phyloP scores from a whole-genome alignment of 257 asterid species.

The Primulina eburnea region DNA sequence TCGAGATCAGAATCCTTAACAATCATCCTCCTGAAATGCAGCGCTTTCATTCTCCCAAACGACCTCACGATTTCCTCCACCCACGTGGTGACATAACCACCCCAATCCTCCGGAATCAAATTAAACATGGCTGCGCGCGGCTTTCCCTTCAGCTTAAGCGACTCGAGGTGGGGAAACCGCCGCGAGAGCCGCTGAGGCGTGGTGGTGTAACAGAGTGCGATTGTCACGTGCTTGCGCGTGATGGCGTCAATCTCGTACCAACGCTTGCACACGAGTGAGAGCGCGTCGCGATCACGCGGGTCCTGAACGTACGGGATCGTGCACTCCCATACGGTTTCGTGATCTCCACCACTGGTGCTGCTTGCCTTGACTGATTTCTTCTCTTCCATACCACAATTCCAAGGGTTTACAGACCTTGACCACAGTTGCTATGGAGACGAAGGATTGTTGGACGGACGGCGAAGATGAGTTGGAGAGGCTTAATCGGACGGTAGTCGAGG shows the following conservation, averaged over 20 bases:
- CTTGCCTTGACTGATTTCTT: background rate
- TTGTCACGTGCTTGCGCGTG: slow-evolving; percentile 67
- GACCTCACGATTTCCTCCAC: slow-evolving; percentile 41
- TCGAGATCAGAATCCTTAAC: slow-evolving; percentile 65
- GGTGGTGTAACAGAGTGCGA: slow-evolving; percentile 67
- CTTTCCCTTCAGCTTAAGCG: slow-evolving; percentile 72
- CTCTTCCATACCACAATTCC: slow-evolving; percentile 8
- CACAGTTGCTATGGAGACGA: background rate
- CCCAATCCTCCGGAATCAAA: slow-evolving; percentile 78
- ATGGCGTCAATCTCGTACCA: slow-evolving; percentile 65
- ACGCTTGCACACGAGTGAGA: slow-evolving; percentile 54
- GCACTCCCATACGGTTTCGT: slow-evolving; percentile 60
- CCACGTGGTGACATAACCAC: slow-evolving; percentile 80
- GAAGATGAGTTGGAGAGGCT: background rate
- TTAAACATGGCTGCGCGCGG: slow-evolving; percentile 90
- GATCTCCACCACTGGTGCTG: slow-evolving; percentile 7
- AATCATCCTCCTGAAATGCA: slow-evolving; percentile 75
- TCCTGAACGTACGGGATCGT: slow-evolving; percentile 60
- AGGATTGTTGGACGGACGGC: background rate
- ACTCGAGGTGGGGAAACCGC: slow-evolving; percentile 64
- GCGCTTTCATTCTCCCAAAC: slow-evolving; percentile 39
- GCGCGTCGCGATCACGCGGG: slow-evolving; percentile 56
- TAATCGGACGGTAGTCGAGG: slow-evolving; percentile 2
- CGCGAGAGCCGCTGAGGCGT: slow-evolving; percentile 48
- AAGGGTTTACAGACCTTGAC: background rate